Conservation (phyloP, 257 asterid genomes). For the Catharanthus roseus region DNA sequence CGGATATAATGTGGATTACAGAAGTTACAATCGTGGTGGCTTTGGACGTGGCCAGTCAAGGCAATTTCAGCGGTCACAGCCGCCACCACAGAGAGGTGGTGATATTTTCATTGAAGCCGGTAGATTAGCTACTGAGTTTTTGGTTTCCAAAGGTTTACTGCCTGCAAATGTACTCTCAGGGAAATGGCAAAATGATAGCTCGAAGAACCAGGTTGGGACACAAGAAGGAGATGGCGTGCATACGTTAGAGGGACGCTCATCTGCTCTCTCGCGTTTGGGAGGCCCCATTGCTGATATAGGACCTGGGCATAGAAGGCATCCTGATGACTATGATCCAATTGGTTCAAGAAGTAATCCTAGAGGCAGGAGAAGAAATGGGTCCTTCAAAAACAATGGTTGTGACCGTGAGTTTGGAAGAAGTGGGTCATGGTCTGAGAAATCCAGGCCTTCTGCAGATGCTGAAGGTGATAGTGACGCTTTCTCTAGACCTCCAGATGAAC, state of each 20-base stretch:
- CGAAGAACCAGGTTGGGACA: conserved; percentile 40
- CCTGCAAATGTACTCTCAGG: conserved; percentile 70
- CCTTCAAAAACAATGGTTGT: conserved; percentile 45
- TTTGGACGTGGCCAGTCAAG: conserved; percentile 61
- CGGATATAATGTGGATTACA: conserved; percentile 48
- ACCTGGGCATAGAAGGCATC: conserved; percentile 47
- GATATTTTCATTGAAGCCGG: conserved; percentile 89
- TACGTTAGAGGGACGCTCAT: conserved; percentile 40
- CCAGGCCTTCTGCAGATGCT: conserved; percentile 34
- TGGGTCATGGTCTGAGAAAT: conserved; percentile 47
- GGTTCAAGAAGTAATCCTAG: conserved; percentile 43
- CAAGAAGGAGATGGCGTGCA: conserved; percentile 37
- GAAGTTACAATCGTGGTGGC: conserved; percentile 59
- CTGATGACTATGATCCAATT: conserved; percentile 45
- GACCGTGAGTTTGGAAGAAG: conserved; percentile 59
- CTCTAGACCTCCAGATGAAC: conserved; percentile 35
- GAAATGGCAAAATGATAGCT: conserved; percentile 49
- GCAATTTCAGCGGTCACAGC: conserved; percentile 48
- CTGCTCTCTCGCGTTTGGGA: conserved; percentile 66
- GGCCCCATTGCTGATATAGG: conserved; percentile 40
- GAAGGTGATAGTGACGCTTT: conserved; percentile 39
- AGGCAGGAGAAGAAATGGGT: conserved; percentile 63
- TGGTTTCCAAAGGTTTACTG: conserved; percentile 70
- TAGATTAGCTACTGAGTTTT: conserved; percentile 77
- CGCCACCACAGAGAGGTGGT: conserved; percentile 41